Percentiles rank a stretch among this genome's conserved stretches.
These are phyloP conservation scores for Aspergillus nomiae DNA, from an alignment of 2,329 filamentous ascomycete genomes.

Conservation along the genomic window DNA sequence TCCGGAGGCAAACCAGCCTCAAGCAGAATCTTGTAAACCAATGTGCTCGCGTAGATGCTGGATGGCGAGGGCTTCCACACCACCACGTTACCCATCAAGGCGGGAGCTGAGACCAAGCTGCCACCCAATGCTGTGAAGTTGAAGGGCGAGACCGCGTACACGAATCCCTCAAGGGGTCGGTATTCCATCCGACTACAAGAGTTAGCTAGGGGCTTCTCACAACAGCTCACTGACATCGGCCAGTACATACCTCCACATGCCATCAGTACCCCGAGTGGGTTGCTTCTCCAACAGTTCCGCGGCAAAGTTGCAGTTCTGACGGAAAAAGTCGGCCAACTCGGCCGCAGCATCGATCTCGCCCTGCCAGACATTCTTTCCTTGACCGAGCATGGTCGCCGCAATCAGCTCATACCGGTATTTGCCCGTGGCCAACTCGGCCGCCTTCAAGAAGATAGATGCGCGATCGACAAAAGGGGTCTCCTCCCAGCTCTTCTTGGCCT, in stretches of 20 bases:
- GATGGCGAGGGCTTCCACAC: conserved; percentile 93
- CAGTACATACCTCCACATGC: conserved; percentile 73
- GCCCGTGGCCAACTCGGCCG: conserved; percentile 79
- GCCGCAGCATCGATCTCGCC: conserved; percentile 93
- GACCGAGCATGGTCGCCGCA: conserved; percentile 90
- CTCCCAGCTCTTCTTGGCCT: conserved; percentile 82
- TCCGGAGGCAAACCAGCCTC: conserved; percentile 86
- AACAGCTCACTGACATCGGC: too few species aligned
- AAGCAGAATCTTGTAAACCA: conserved; percentile 86
- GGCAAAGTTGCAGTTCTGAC: conserved; percentile 67
- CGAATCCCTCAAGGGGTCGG: conserved; percentile 87
- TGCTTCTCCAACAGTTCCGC: conserved; percentile 85
- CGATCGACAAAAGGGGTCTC: conserved; percentile 82
- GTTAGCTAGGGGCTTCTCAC: background rate
- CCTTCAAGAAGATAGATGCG: conserved; percentile 89
- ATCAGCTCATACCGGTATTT: conserved; percentile 96
- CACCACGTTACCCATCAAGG: conserved; percentile 90
- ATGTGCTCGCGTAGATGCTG: conserved; percentile 81
- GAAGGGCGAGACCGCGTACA: conserved; percentile 91
- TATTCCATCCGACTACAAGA: conserved; percentile 71
- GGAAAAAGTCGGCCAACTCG: conserved; percentile 85
- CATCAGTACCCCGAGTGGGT: conserved; percentile 75
- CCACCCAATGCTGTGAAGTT: conserved; percentile 95
- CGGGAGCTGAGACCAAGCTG: conserved; percentile 79
- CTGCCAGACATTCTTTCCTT: conserved; percentile 97